Evolutionary conservation across 106 monocot species (phyloP).

Genomic region (Cymbidium sinense): DNA sequence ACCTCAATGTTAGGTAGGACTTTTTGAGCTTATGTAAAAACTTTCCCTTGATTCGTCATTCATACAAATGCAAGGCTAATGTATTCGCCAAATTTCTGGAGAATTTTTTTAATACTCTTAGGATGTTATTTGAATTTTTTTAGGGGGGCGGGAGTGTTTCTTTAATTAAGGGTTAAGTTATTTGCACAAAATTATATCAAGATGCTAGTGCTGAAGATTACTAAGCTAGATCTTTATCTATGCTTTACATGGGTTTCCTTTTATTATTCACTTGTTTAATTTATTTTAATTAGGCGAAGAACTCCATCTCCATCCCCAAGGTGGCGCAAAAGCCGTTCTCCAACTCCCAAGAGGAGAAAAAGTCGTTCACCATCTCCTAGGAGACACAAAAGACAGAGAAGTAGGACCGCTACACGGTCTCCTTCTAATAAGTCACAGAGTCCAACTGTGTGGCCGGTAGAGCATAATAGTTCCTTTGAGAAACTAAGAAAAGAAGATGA

Average conservation of each 20-base stretch:
- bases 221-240: not conserved
- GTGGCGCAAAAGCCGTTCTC: slow-evolving; percentile 63
- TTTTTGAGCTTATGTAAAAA: not conserved
- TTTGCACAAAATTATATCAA: slow-evolving; percentile 10
- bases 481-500: slow-evolving; percentile 23
- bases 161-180: slow-evolving; percentile 52
- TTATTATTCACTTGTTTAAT: slow-evolving; percentile 3
- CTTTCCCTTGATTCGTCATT: not conserved
- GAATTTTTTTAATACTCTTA: not conserved
- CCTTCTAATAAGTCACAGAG: slow-evolving; percentile 17
- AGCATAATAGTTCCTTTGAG: slow-evolving; percentile 10
- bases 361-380: slow-evolving; percentile 23
- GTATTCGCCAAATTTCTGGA: not conserved
- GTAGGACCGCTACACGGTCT: slow-evolving; percentile 22
- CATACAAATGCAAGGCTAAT: not conserved
- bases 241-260: not conserved
- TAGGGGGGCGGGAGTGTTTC: slow-evolving; percentile 20
- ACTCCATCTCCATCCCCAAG: slow-evolving; percentile 65
- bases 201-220: not conserved
- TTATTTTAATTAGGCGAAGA: slow-evolving; percentile 52
- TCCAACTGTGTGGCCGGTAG: slow-evolving; percentile 11
- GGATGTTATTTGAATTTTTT: slow-evolving; percentile 23
- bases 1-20: not conserved
- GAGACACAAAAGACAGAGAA: slow-evolving; percentile 15
- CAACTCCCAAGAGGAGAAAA: slow-evolving; percentile 46